These are phyloP conservation scores for Kwoniella pini DNA, from an alignment of 768 basidiomycete genomes.

Conservation along the genomic window DNA sequence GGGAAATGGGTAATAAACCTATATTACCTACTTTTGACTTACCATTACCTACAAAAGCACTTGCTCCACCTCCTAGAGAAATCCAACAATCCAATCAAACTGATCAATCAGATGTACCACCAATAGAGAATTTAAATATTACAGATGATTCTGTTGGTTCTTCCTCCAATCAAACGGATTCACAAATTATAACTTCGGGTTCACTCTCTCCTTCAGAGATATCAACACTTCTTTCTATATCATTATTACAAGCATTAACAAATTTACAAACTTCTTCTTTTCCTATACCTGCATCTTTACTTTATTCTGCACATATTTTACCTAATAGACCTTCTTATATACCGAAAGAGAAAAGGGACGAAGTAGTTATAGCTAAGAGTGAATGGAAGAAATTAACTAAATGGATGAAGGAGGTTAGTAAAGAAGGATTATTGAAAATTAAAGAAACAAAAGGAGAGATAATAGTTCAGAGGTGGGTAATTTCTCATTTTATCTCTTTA, in stretches of 20 bases:
- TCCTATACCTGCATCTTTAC: conserved; percentile 72
- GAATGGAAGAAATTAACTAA: conserved; percentile 75
- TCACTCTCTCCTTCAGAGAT: conserved; percentile 30
- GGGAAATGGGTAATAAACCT: conserved; percentile 48
- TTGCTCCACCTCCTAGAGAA: conserved; percentile 24
- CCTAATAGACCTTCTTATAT: conserved; percentile 77
- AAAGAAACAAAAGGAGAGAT: conserved; percentile 62
- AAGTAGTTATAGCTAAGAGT: conserved; percentile 67
- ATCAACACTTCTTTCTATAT: conserved; percentile 37
- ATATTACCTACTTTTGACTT: conserved; percentile 24
- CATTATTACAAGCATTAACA: conserved; percentile 39
- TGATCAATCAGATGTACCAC: too few species aligned
- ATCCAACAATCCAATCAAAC: background rate
- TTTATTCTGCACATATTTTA: conserved; percentile 75
- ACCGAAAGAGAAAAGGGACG: conserved; percentile 46
- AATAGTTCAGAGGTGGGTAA: conserved; percentile 53
- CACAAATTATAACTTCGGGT: conserved; percentile 1
- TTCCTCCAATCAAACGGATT: too few species aligned
- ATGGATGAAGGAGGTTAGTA: conserved; percentile 77
- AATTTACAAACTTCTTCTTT: conserved; percentile 62
- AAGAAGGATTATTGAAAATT: conserved; percentile 68
- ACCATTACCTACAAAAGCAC: conserved; percentile 25
- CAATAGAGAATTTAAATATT: too few species aligned
- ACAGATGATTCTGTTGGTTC: too few species aligned
- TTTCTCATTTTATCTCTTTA: background rate